Percentiles rank a stretch among this genome's conserved stretches.
phyloP scores from a whole-genome alignment of 495 filamentous ascomycete genomes.

The Annulohypoxylon maeteangense region DNA sequence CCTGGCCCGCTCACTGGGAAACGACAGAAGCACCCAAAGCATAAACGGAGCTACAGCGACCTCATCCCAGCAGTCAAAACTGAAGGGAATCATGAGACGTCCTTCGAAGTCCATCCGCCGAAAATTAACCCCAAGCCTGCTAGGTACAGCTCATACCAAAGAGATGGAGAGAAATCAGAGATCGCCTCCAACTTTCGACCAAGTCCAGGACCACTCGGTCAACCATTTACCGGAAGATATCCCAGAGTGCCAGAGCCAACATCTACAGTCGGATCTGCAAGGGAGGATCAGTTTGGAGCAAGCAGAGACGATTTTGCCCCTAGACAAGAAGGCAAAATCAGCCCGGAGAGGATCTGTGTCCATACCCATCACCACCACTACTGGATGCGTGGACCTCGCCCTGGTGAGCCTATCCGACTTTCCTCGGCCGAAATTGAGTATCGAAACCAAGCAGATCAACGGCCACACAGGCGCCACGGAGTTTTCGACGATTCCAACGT shows the following conservation, averaged over 20 bases:
- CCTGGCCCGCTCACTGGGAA: conserved; percentile 7
- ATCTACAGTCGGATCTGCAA: conserved; percentile 9
- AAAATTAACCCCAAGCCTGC: conserved; percentile 33
- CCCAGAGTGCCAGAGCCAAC: conserved; percentile 15
- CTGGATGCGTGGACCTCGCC: conserved; percentile 55
- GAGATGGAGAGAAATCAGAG: conserved; percentile 31
- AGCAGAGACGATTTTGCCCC: background rate
- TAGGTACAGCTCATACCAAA: conserved; percentile 26
- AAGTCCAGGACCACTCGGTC: conserved; percentile 36
- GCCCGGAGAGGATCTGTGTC: conserved; percentile 52
- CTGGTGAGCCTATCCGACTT: conserved; percentile 35
- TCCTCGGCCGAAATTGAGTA: conserved; percentile 2
- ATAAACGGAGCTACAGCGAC: conserved; percentile 45
- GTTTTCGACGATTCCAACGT: conserved; percentile 16
- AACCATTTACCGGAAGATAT: conserved; percentile 23
- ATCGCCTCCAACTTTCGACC: conserved; percentile 41
- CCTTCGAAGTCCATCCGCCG: conserved; percentile 28
- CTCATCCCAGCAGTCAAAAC: conserved; percentile 48
- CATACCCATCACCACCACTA: conserved; percentile 69
- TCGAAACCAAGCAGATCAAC: conserved; percentile 17
- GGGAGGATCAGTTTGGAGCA: conserved; percentile 26
- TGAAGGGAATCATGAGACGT: conserved; percentile 43
- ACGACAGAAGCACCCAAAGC: conserved; percentile 11
- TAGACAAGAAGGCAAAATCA: conserved; percentile 14
- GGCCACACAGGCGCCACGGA: conserved; percentile 9